Percentiles rank a stretch among this genome's conserved stretches.
Evolutionary conservation across 1,284 basidiomycete genomes (phyloP).

Genomic region (Rugosomyces carneus): DNA sequence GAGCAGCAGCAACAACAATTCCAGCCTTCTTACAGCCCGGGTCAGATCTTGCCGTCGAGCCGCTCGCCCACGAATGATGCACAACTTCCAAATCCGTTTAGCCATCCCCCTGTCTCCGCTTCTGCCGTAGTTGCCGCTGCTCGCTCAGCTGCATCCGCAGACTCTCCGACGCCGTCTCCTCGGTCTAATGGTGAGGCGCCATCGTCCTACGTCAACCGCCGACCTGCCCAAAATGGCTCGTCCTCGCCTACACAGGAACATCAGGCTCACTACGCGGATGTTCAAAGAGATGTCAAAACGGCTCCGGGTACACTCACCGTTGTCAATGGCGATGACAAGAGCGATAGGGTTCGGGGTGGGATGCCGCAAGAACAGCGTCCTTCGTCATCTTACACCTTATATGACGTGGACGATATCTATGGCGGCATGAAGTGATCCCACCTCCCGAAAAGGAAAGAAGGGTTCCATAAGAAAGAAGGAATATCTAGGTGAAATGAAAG

Average conservation of each 20-base stretch:
- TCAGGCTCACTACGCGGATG: conserved; percentile 14
- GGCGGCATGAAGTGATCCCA: conserved; percentile 44
- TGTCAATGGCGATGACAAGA: conserved; percentile 5
- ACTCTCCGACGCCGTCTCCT: conserved; percentile 2
- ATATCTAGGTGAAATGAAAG: not conserved
- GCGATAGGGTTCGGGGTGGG: not conserved
- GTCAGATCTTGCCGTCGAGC: conserved; percentile 1
- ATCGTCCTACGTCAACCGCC: conserved; percentile 9
- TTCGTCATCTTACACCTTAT: conserved; percentile 44
- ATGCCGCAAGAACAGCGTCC: conserved; percentile 24
- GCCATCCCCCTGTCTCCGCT: conserved; percentile 7
- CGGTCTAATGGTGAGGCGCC: not conserved
- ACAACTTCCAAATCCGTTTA: conserved; percentile 11
- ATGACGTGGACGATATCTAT: conserved; percentile 61
- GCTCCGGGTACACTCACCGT: conserved; percentile 3
- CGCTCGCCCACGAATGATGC: conserved; percentile 1
- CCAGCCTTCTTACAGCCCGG: conserved; percentile 8
- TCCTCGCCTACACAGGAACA: conserved; percentile 8
- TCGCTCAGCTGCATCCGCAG: conserved; percentile 8
- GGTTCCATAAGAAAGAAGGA: not conserved
- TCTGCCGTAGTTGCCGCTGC: conserved; percentile 4
- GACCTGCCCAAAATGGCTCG: conserved; percentile 8
- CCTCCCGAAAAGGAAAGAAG: not conserved
- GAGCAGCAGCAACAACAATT: conserved; percentile 9
- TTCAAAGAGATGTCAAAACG: conserved; percentile 17